A percentile compares a stretch with the other conserved stretches of the same genome.
Evolutionary conservation across 225 moss, liverwort and hornwort species (phyloP).

Genomic region (Anthoceros angustus): DNA sequence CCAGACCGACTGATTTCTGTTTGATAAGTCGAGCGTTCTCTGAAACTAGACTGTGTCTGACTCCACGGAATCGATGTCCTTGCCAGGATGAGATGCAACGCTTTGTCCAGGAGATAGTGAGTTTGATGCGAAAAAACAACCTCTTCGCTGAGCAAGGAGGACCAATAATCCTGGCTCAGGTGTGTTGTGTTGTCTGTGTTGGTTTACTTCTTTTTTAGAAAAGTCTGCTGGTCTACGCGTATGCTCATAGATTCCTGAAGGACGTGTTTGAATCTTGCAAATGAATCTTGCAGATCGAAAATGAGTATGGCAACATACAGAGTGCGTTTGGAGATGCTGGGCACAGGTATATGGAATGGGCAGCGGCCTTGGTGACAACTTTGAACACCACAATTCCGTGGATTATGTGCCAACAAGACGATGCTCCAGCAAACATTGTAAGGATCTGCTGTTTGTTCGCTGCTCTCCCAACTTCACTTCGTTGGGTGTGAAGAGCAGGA

Average conservation of each 20-base stretch:
- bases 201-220: neutral
- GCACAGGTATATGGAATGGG: constrained; percentile 61
- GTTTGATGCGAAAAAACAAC: constrained; percentile 52
- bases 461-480: neutral
- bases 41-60: neutral
- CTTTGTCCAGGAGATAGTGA: constrained; percentile 61
- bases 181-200: constrained; percentile 7
- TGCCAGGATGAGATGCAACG: constrained; percentile 56
- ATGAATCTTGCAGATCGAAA: constrained; percentile 58
- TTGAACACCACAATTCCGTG: constrained; percentile 67
- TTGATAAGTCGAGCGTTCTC: neutral
- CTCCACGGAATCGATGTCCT: too few relatives aligned
- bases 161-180: constrained; percentile 91
- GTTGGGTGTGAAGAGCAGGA: too few relatives aligned
- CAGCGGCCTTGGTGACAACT: constrained; percentile 48
- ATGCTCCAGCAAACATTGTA: constrained; percentile 59
- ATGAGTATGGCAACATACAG: constrained; percentile 90
- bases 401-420: constrained; percentile 88
- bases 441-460: constrained; percentile 11
- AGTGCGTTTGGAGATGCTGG: constrained; percentile 46
- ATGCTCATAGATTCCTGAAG: too few relatives aligned
- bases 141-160: constrained; percentile 95
- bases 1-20: neutral
- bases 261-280: neutral
- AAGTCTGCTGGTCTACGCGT: neutral